Conservation (phyloP, 352 stramenopile species). For the Phytophthora constricta region DNA sequence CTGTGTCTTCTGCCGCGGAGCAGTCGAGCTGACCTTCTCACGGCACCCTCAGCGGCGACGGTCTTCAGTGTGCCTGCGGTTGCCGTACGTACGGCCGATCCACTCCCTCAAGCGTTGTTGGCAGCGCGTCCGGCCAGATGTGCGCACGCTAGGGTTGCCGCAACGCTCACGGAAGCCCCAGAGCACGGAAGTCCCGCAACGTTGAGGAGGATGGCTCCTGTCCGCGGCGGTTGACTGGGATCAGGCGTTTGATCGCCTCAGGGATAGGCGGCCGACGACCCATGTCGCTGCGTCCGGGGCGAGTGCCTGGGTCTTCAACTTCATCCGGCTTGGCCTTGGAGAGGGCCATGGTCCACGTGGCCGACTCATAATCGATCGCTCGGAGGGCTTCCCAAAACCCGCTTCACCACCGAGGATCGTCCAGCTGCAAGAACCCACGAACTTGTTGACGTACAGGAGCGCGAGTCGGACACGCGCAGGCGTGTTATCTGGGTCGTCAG, state of each 20-base stretch:
- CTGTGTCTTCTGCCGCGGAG: background rate
- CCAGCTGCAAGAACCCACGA: background rate
- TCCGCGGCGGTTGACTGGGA: background rate
- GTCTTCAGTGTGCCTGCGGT: background rate
- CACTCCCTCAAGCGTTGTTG: background rate
- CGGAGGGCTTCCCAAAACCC: background rate
- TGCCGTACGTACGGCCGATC: background rate
- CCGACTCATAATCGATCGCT: conserved; percentile 14
- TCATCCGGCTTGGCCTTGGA: background rate
- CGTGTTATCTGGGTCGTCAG: background rate
- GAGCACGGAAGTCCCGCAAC: background rate
- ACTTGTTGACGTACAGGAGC: conserved; percentile 11
- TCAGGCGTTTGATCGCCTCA: background rate
- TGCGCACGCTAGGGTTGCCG: background rate
- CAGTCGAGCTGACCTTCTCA: background rate
- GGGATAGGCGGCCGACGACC: background rate
- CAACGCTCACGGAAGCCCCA: background rate
- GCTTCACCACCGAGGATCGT: background rate
- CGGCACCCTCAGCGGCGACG: background rate
- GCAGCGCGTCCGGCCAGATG: background rate
- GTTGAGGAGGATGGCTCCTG: background rate
- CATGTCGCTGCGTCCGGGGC: background rate
- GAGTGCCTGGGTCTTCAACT: conserved; percentile 1
- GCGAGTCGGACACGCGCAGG: background rate
- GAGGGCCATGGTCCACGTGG: conserved; percentile 8